phyloP scores from a whole-genome alignment of 306 rosid genomes.

The Senna tora region DNA sequence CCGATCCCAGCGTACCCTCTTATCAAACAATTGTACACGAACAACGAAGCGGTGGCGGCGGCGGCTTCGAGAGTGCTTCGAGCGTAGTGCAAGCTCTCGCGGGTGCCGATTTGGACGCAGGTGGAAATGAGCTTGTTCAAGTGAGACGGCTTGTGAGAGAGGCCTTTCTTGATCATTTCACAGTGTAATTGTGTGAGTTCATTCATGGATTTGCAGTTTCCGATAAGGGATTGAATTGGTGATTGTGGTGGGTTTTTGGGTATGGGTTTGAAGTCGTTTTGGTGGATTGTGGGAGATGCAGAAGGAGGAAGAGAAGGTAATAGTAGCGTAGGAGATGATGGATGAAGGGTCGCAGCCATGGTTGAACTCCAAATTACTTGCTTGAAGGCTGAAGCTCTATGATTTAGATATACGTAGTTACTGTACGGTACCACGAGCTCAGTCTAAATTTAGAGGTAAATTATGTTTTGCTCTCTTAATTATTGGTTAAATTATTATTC shows the following conservation, averaged over 20 bases:
- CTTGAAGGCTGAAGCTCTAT: background rate
- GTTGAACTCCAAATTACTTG: background rate
- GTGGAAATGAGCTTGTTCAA: conserved; percentile 52
- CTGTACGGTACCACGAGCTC: no score
- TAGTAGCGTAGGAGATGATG: conserved; percentile 36
- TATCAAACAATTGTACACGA: conserved; percentile 58
- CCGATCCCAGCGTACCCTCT: conserved; percentile 72
- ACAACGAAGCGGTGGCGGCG: conserved; percentile 42
- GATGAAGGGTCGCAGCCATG: conserved; percentile 54
- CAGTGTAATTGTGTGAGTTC: conserved; percentile 67
- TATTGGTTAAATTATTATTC: no score
- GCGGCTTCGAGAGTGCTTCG: conserved; percentile 46
- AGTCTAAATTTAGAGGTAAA: no score
- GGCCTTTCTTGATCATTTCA: conserved; percentile 57
- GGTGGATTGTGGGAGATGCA: conserved; percentile 38
- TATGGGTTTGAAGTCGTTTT: conserved; percentile 40
- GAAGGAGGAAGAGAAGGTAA: conserved; percentile 42
- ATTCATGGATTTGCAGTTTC: conserved; percentile 57
- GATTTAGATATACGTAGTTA: no score
- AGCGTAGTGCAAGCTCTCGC: conserved; percentile 60
- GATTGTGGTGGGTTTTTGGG: conserved; percentile 31
- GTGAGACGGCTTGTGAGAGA: conserved; percentile 39
- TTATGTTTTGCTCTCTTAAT: no score
- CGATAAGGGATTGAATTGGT: conserved; percentile 40
- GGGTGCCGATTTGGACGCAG: conserved; percentile 57